phyloP scores from a whole-genome alignment of 441 rosid species.

The Erodium moschatum region DNA sequence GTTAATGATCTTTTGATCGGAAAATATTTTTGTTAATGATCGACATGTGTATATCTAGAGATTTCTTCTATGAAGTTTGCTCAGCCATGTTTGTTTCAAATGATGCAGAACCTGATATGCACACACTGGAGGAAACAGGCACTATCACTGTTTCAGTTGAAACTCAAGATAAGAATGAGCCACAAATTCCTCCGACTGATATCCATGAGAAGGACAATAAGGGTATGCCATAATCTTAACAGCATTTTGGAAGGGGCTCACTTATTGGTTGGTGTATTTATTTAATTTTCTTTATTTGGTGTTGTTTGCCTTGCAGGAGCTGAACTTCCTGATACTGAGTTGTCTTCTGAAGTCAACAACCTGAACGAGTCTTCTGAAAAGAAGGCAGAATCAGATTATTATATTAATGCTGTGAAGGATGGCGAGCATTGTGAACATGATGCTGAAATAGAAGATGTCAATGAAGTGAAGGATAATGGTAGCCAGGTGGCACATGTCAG shows the following conservation, averaged over 20 bases:
- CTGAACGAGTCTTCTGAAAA: background rate
- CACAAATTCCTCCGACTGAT: slow-evolving; percentile 11
- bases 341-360: slow-evolving; percentile 7
- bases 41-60: background rate
- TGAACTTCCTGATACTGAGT: slow-evolving; percentile 13
- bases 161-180: slow-evolving; percentile 15
- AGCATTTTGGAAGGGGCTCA: background rate
- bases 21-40: background rate
- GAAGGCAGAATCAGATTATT: too few relatives aligned
- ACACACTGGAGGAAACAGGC: slow-evolving; percentile 13
- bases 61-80: background rate
- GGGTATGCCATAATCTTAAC: background rate
- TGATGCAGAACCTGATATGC: slow-evolving; percentile 26
- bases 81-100: background rate
- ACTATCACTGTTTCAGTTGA: slow-evolving; percentile 15
- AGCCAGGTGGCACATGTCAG: background rate
- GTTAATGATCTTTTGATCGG: too few relatives aligned
- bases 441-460: background rate
- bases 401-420: background rate
- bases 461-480: slow-evolving; percentile 4
- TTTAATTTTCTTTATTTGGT: background rate
- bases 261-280: background rate
- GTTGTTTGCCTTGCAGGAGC: slow-evolving; percentile 17
- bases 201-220: slow-evolving; percentile 15
- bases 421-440: background rate